phyloP scores from a whole-genome alignment of 805 yeast genomes.

The Cyberlindnera mississippiensis region DNA sequence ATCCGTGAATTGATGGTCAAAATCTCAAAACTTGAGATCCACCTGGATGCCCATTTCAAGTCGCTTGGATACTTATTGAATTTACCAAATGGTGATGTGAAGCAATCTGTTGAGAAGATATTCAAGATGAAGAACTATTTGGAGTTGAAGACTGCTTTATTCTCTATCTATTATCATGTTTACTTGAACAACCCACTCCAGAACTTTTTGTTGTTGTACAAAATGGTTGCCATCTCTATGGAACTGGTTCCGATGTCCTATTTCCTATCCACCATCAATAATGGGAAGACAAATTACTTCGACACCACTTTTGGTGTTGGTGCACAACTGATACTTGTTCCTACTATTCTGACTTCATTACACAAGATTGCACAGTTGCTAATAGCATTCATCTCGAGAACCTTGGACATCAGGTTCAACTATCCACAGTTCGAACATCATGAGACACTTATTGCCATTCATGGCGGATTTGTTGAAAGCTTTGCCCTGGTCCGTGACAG shows the following conservation, averaged over 20 bases:
- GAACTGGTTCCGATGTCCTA: conserved; percentile 25
- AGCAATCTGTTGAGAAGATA: conserved; percentile 24
- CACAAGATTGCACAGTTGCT: conserved; percentile 22
- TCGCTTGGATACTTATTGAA: conserved; percentile 28
- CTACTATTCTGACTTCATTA: conserved; percentile 17
- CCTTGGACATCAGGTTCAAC: conserved; percentile 27
- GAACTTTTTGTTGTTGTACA: conserved; percentile 11
- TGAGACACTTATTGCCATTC: conserved; percentile 17
- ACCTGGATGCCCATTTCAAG: conserved; percentile 30
- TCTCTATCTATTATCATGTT: conserved; percentile 25
- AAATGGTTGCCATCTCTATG: conserved; percentile 18
- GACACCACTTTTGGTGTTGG: conserved; percentile 25
- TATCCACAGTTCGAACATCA: conserved; percentile 10
- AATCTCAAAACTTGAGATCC: conserved; percentile 36
- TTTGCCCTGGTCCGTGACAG: conserved; percentile 31
- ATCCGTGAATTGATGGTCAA: conserved; percentile 35
- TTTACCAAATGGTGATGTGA: conserved; percentile 17
- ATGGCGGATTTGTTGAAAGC: conserved; percentile 25
- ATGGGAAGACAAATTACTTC: conserved; percentile 25
- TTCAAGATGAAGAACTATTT: conserved; percentile 27
- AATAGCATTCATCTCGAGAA: conserved; percentile 25
- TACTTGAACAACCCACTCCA: conserved; percentile 18
- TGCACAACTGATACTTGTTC: conserved; percentile 23
- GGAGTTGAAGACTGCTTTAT: conserved; percentile 26
- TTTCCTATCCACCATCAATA: conserved; percentile 24